Conservation (phyloP, 1,284 basidiomycete genomes). For the Moniliella sp. region DNA sequence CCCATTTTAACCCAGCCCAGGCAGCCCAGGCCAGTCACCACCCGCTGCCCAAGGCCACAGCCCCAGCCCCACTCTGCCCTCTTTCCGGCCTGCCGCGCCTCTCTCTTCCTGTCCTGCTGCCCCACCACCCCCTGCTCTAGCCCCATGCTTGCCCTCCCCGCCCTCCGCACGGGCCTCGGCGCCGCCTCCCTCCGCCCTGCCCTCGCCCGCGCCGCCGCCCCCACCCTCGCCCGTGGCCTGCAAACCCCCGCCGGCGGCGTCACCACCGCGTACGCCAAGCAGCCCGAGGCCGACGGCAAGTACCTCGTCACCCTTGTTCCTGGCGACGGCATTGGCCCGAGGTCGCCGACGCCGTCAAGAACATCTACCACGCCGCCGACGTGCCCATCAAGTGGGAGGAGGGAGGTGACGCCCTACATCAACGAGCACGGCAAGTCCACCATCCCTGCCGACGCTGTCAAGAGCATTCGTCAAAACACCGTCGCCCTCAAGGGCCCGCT, state of each 20-base stretch:
- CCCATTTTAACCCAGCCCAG: too few relatives aligned
- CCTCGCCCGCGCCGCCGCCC: neutral
- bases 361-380: conserved; percentile 67
- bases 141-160: neutral
- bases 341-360: conserved; percentile 83
- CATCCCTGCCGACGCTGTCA: conserved; percentile 77
- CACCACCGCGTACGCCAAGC: conserved; percentile 28
- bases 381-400: conserved; percentile 58
- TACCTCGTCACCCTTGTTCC: conserved; percentile 80
- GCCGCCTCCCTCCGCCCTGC: neutral
- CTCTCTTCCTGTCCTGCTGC: neutral
- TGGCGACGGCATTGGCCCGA: conserved; percentile 95
- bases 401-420: conserved; percentile 70
- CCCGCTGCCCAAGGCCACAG: neutral
- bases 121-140: neutral
- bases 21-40: neutral
- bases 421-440: conserved; percentile 73
- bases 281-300: conserved; percentile 45
- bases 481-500: conserved; percentile 65
- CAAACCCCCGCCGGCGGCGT: too few relatives aligned
- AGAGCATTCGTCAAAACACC: conserved; percentile 83
- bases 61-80: neutral
- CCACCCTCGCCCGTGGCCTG: conserved; percentile 3
- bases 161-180: neutral
- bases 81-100: too few relatives aligned